Base-by-base conservation (phyloP, 1,139 yeast genomes). In the Yamadazyma membranifaciens region DNA sequence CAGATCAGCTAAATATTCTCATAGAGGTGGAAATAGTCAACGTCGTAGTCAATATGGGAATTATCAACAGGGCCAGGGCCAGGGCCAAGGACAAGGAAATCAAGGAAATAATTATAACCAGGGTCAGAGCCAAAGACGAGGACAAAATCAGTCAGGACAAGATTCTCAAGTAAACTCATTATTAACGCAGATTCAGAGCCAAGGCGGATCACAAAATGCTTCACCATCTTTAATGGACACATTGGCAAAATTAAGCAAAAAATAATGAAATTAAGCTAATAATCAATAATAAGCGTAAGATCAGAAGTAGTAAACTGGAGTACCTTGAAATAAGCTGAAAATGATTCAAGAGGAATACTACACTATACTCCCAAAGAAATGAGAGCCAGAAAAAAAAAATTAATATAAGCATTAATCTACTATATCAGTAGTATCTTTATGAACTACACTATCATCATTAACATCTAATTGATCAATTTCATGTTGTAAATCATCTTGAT, bases 171-270 rank as follows among this genome's bases (percentile, higher is more conserved):
- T n/a, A 17, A 38, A 36, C 17, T 37, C 43, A 20, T 27, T 37
- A 25, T 35, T 39, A 26, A 16, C 41, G 11, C 43, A 39, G 25
- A 31, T 39, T 14, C 41, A 37, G 4, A 33, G 17, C 22, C 29
- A 35, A 12, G n/a, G 11, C 11, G 36, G 29, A 15, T 10, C 24
- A 14, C 11, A 16, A 12, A 24, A 22, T 32, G 32, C 54, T 14
- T 47, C 60, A 11, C 55, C 53, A 41, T 55, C 66, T 4, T 55
- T 67, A 38, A 59, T 65, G 67, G 74, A 69, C 12, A 67, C 72
- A 15, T 60, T 69, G 44, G 66, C 73, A 3, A 59, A 66, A 45
- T 58, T 68, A 38, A 56, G 64, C 38, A 57, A 56, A 43, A 56
- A 57, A 38, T 40, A 12, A 20, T 20, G 24, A 20, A 20, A 20